phyloP scores from a whole-genome alignment of 2,329 filamentous ascomycete species.

The Acrocalymma vagum region DNA sequence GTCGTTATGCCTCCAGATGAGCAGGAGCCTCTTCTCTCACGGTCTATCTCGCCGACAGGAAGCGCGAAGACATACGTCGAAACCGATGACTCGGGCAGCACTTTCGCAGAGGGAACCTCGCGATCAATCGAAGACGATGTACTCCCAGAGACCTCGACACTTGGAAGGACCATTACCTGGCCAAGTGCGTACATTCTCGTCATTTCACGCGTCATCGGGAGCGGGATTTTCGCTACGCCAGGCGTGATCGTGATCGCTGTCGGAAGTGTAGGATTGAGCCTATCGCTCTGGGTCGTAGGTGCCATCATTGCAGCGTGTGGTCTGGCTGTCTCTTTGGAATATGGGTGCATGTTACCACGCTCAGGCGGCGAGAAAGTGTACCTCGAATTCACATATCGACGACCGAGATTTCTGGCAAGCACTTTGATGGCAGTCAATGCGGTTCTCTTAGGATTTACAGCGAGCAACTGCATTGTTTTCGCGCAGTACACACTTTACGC shows the following conservation, averaged over 20 bases:
- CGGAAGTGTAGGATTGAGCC: conserved; percentile 71
- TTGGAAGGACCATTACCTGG: conserved; percentile 69
- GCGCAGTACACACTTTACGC: conserved; percentile 72
- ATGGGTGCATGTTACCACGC: conserved; percentile 74
- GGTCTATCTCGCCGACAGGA: conserved; percentile 18
- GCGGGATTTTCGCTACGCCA: conserved; percentile 76
- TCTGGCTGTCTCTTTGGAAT: conserved; percentile 70
- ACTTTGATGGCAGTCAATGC: conserved; percentile 71
- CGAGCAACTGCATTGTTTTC: conserved; percentile 75
- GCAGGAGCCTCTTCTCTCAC: conserved; percentile 31
- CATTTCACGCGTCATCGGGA: conserved; percentile 74
- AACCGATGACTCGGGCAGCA: conserved; percentile 25
- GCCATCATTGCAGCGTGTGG: conserved; percentile 69
- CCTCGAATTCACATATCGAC: conserved; percentile 72
- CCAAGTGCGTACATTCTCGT: conserved; percentile 72
- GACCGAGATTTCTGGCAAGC: conserved; percentile 70
- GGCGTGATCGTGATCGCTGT: conserved; percentile 72
- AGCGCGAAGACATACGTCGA: conserved; percentile 25
- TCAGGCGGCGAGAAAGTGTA: conserved; percentile 75
- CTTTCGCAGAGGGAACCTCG: conserved; percentile 16
- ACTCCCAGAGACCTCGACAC: conserved; percentile 65
- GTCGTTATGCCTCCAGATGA: conserved; percentile 21
- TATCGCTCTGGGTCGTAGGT: conserved; percentile 70
- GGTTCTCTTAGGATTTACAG: conserved; percentile 71
- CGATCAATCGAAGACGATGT: conserved; percentile 64